Evolutionary conservation across 2,329 filamentous ascomycete genomes (phyloP).

Genomic region (Scleromitrula shiraiana): DNA sequence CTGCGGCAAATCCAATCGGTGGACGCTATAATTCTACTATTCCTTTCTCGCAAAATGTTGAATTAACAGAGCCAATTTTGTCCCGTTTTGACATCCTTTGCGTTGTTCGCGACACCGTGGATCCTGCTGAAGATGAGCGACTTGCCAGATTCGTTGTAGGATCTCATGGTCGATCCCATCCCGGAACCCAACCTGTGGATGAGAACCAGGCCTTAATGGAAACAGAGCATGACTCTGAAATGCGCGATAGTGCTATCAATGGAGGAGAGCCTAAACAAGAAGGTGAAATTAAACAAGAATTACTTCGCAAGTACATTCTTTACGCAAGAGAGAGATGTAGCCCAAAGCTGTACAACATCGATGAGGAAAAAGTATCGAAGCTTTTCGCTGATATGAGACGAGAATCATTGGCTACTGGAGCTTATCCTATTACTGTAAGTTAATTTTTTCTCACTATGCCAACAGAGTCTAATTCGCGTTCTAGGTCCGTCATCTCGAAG

Average conservation of each 20-base stretch:
- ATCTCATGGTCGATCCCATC: constrained; percentile 87
- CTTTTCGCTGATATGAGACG: constrained; percentile 94
- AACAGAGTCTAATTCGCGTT: background rate
- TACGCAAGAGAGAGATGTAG: constrained; percentile 84
- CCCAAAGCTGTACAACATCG: constrained; percentile 94
- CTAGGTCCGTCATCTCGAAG: constrained; percentile 92
- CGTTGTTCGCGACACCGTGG: constrained; percentile 91
- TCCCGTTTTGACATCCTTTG: constrained; percentile 97
- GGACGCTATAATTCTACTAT: constrained; percentile 95
- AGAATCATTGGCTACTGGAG: constrained; percentile 86
- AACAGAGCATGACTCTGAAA: constrained; percentile 48
- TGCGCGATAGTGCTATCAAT: constrained; percentile 33
- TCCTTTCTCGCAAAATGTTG: constrained; percentile 92
- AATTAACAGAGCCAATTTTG: constrained; percentile 92
- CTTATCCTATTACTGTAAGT: constrained; percentile 94
- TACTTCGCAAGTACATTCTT: constrained; percentile 92
- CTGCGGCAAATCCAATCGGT: constrained; percentile 91
- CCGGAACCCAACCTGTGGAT: constrained; percentile 42
- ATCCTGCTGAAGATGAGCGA: constrained; percentile 85
- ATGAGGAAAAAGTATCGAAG: constrained; percentile 91
- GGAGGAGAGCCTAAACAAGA: constrained; percentile 42
- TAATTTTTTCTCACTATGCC: background rate
- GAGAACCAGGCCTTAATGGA: constrained; percentile 50
- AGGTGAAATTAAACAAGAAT: constrained; percentile 79
- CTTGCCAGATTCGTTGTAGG: constrained; percentile 91